Base-by-base conservation (phyloP, 2,329 filamentous ascomycete genomes). In the Colletotrichum orbiculare region DNA sequence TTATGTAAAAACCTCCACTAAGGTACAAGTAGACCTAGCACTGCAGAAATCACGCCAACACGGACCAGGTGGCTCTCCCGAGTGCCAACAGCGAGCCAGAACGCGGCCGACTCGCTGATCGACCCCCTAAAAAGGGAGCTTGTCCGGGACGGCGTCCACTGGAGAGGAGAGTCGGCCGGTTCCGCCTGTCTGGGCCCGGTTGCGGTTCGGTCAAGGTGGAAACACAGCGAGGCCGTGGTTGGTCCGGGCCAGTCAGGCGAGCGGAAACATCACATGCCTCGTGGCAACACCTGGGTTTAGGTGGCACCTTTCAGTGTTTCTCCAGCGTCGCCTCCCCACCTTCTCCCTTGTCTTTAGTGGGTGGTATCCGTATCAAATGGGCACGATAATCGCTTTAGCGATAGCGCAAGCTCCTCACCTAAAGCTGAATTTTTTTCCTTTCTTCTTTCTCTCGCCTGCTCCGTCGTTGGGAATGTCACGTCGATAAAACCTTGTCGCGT, bases 251-350 rank as follows among this genome's bases (percentile, higher is more conserved):
- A 64, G 45, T 61, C 61, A 64, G 49, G 41, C 38, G 45, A 41
- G 50, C 61, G 50, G 41, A 17, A 50, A 54, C 61, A 39, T 64
- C 56, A 64, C 61, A 60, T 60, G 61, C 56, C 61, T 64, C 50
- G 50, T 64, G 57, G 57, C 57, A 60, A 61, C 17, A 17, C 17
- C 17, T 17, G 17, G 17, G 17, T 17, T 17, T 17, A 17, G 17
- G 17, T 17, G 17, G 17, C 17, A 3, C 17, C 17, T 17, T 17
- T 17, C 17, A 17, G 17, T 17, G 2, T 17, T 17, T 17, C 17
- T 17, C 17, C 37, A 47, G 45, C 50, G 52, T 47, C 37, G 61
- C 56, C 61, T 64, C 61, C 39, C 61, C 61, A 64, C 61, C 17
- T 45, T 39, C n/a, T 35, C 37, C 41, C 34, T 38, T 17, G 17